Evolutionary conservation across 208 protist species (phyloP), one percentile per base, ranked within the genome.

Genomic region (Borovskyia barvae): DNA sequence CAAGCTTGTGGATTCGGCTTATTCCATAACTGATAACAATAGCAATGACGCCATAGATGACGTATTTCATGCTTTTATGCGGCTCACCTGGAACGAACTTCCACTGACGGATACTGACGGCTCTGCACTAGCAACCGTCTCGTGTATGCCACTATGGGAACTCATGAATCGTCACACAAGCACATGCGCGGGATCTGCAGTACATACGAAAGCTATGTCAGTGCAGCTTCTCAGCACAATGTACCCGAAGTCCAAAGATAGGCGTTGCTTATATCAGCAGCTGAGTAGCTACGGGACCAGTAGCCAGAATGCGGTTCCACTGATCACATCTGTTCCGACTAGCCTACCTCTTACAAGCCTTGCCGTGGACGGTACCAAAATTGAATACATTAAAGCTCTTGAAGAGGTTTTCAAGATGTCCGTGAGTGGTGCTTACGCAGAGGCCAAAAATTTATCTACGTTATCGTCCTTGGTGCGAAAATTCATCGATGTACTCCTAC

Each of bases 91-190:
- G 74, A 45, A 65, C 52, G 67, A 82, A 24, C 64, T 81, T 40
- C 67, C 72, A 3, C 39, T 82, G 19, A 67, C 35, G 12, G 72
- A 66, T 14, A 40, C 52, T 19, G 75, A 90, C 36, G 83, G 85
- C 11, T 62, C 77, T 45, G 76, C 80, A 20, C 48, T 92, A 7
- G 84, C 79, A 0, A 92, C 84, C 7, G 83, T 85, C 1, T 69
- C 80, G 2, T 94, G 87, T 43, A 83, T 94, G 72, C 74, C 84
- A 12, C 11, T 94, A 3, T 94, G 88, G 88, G 88, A 94, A 35
- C 45, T 86, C 50, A 53, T 90, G 11, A 82, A 90, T 50, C 75
- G 80, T 48, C 65, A 80, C 43, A 77, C 71, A 17, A 64, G 77
- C 40, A 37, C 32, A 12, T 77, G 77, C 37, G 51, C 43, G 20